A percentile compares a stretch with the other conserved stretches of the same genome.
These are phyloP conservation scores for Coemansia sp. DNA, from an alignment of 192 early-diverging fungal genomes.

Conservation along the genomic window DNA sequence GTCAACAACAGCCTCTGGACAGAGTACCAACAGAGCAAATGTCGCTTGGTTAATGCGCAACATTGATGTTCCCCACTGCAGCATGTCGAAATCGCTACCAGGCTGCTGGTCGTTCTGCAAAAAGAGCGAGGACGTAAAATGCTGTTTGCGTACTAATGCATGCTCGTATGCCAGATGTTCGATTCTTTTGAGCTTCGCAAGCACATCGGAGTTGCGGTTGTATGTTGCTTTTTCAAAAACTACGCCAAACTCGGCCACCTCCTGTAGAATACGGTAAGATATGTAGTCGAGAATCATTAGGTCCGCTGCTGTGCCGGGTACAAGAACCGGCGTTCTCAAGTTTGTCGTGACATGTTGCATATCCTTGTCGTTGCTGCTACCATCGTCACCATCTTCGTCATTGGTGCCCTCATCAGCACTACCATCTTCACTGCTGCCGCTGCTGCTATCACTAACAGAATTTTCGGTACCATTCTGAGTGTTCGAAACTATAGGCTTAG, in stretches of 20 bases:
- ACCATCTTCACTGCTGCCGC: neutral
- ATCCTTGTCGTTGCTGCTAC: neutral
- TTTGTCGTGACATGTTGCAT: neutral
- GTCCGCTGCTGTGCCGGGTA: conserved; percentile 21
- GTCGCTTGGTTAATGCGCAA: conserved; percentile 42
- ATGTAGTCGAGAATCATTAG: conserved; percentile 42
- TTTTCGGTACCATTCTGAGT: too few relatives aligned
- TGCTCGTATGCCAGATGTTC: conserved; percentile 40
- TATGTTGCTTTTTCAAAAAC: neutral
- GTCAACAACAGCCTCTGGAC: conserved; percentile 19
- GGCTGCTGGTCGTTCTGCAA: conserved; percentile 20
- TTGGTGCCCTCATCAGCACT: neutral
- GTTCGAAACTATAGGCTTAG: too few relatives aligned
- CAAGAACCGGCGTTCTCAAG: neutral
- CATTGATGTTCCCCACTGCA: conserved; percentile 31
- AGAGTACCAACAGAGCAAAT: conserved; percentile 31
- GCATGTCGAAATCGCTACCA: conserved; percentile 12
- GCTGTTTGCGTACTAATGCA: conserved; percentile 26
- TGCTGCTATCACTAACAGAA: neutral
- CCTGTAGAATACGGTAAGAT: conserved; percentile 29
- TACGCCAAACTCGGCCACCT: conserved; percentile 4
- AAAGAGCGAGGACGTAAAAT: conserved; percentile 34
- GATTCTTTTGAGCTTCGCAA: conserved; percentile 9
- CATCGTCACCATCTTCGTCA: too few relatives aligned
- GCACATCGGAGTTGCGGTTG: too few relatives aligned